Percentiles rank a stretch among this genome's conserved stretches.
Conservation (phyloP, 345 rosid species). For the Euphorbia tirucalli region DNA sequence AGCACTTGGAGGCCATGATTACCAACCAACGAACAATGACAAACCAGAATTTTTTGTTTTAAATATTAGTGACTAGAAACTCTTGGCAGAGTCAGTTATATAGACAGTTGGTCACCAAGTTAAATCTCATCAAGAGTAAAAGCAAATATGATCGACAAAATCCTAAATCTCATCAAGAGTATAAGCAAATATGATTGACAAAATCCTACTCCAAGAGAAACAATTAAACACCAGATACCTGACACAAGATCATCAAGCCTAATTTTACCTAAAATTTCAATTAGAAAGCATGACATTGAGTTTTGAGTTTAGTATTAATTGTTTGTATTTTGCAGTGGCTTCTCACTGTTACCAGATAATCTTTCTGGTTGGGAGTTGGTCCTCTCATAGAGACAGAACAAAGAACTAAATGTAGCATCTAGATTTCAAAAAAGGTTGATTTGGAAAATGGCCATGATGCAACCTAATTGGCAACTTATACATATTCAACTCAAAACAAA, state of each 20-base stretch:
- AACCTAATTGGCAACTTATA: not conserved
- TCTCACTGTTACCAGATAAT: no score
- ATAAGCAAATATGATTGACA: no score
- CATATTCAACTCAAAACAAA: not conserved
- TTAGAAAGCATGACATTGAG: not conserved
- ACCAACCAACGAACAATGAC: not conserved
- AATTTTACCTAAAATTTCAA: not conserved
- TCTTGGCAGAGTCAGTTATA: not conserved
- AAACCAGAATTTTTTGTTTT: not conserved
- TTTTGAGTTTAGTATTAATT: not conserved
- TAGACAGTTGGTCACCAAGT: not conserved
- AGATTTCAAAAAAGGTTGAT: not conserved
- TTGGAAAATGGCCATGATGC: not conserved
- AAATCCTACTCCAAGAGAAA: not conserved
- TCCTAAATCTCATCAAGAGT: no score
- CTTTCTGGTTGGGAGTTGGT: no score
- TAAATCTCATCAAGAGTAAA: not conserved
- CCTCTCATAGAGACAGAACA: not conserved
- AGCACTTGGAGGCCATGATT: not conserved
- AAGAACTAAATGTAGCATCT: not conserved
- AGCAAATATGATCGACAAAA: not conserved
- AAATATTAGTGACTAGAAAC: not conserved
- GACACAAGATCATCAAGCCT: not conserved
- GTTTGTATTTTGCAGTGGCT: not conserved
- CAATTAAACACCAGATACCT: not conserved